Base-by-base conservation (phyloP, 2,329 filamentous ascomycete genomes). In the Didymella segeticola region DNA sequence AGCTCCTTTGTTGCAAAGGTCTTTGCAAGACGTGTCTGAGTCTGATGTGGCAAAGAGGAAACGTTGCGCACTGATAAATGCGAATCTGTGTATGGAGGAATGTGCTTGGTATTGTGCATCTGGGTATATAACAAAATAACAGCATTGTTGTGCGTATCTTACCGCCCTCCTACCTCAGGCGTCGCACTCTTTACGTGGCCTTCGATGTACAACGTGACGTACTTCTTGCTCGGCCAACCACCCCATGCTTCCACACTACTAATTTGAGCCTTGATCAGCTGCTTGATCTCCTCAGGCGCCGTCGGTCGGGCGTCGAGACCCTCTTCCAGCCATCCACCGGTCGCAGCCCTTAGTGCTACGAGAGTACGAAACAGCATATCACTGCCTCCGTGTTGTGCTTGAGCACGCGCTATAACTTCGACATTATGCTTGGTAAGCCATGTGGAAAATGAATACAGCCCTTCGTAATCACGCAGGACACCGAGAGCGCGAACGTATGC, bases 401-500 rank as follows among this genome's bases (percentile, higher is more conserved):
- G 53, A 2, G 64, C 62, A 12, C 68, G 64, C 14, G 58, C 69
- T 7, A 66, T 74, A 31, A 69, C 64, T 41, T 67, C 65, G 8
- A 22, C 50, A 36, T 66, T 60, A 27, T 71, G 43, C 6, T 59
- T 60, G 5, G 56, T 72, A 60, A 88, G 82, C 86, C 87, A 92
- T 25, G 75, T 70, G 12, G 88, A 72, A 5, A 87, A 72, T 4
- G 75, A 75, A 5, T 82, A 78, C 68, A 91, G 84, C 43, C 82
- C 84, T 2, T 81, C 74, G 42, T 79, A 78, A 59, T 90, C 85
- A 29, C 81, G 82, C n/a, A 86, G 71, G 46, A 82, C 80, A 1
- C 83, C 88, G 19, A 91, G 75, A 1, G 84, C 80, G 39, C 86
- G 80, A 68, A 91, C 80, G 66, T 89, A 89, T 2, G 78, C 76